Base-by-base conservation (phyloP, 352 stramenopile species). In the Salisapilia sapeloensis region DNA sequence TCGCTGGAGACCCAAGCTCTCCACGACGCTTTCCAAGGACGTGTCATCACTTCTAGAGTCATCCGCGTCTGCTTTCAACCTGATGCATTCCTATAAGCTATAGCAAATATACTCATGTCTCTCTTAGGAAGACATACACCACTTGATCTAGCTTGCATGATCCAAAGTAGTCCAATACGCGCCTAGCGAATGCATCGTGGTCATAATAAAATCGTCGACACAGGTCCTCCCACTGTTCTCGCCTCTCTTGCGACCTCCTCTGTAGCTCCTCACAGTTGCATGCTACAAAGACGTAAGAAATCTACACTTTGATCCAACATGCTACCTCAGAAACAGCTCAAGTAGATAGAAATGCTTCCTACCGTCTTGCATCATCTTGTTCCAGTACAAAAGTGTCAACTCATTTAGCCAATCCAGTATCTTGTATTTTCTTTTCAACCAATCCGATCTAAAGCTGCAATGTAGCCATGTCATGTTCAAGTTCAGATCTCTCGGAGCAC, bases 111-210 rank as follows among this genome's bases (percentile, higher is more conserved):
- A 19, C 4, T 16, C 7, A 6, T 4, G 5, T 7, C 9, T 13
- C 14, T 33, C 15, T n/a, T 19, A 15, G 22, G 2, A 38, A 6
- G 31, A 31, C 34, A 24, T 24, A 81, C 70, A 56, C 64, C 35
- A 82, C 62, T 36, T 77, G 57, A 28, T 83, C 67, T 33, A 70
- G 51, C 51, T 61, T 72, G 30, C 42, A 43, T 22, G 47, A 52
- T 42, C 83, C 71, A 35, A 83, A 83, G 42, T 56, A 57, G 33
- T 77, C 60, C 29, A 86, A 40, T 29, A 83, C 60, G 28, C 61
- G 62, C 49, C 79, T 72, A 23, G 71, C 64, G 23, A 41, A 20
- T 4, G 45, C 40, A 35, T 81, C 62, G 23, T 71, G 47, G 2
- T 63, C 34, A 28, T 72, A 82, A 39, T 75, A 86, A 35, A 77